These are phyloP conservation scores for Collybiopsis confluens DNA, from an alignment of 768 basidiomycete species.

Conservation along the genomic window DNA sequence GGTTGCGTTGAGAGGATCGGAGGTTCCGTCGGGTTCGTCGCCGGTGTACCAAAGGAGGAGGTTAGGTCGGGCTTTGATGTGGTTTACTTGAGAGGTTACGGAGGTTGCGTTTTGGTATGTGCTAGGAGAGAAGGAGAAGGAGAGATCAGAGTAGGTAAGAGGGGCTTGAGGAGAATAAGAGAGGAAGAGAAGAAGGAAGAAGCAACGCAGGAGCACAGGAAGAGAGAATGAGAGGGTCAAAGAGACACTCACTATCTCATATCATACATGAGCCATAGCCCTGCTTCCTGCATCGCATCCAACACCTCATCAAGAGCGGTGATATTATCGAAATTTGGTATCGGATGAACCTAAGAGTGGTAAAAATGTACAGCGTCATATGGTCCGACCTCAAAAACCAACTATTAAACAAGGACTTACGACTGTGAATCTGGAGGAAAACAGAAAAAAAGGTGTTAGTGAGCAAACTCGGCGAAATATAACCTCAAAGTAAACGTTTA, in stretches of 20 bases:
- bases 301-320: constrained; percentile 54
- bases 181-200: no score
- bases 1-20: constrained; percentile 63
- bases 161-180: no score
- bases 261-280: constrained; percentile 76
- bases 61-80: constrained; percentile 62
- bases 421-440: constrained; percentile 38
- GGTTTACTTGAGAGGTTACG: constrained; percentile 65
- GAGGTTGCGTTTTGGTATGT: constrained; percentile 62
- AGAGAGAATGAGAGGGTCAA: background rate
- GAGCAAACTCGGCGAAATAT: no score
- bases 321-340: constrained; percentile 61
- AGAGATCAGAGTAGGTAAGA: constrained; percentile 4
- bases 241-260: constrained; percentile 52
- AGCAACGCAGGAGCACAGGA: background rate
- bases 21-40: constrained; percentile 71
- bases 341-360: constrained; percentile 71
- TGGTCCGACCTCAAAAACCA: no score
- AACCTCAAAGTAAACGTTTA: no score
- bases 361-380: no score
- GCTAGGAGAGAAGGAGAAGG: constrained; percentile 21
- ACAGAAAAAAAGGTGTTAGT: no score
- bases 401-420: constrained; percentile 32
- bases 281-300: constrained; percentile 68
- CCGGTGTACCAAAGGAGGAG: constrained; percentile 72